These are phyloP conservation scores for Cordyceps sp. DNA, from an alignment of 2,329 filamentous ascomycete genomes.

Conservation along the genomic window DNA sequence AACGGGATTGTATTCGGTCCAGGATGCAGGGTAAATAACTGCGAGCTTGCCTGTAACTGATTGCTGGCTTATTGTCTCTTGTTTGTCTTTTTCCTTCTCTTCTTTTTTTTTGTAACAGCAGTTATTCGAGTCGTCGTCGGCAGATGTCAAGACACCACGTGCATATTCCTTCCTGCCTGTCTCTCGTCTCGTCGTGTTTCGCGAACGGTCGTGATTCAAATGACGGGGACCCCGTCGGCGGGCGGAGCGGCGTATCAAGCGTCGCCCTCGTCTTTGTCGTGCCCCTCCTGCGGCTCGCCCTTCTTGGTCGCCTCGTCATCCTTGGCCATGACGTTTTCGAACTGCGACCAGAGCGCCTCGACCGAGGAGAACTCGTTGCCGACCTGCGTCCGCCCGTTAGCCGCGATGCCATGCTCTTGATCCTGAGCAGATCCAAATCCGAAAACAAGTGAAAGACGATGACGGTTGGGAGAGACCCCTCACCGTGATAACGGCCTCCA, in stretches of 20 bases:
- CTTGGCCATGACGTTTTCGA: constrained; percentile 88
- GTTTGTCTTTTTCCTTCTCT: constrained; percentile 5
- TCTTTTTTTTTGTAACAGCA: constrained; percentile 10
- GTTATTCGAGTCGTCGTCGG: too few species aligned
- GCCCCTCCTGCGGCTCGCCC: constrained; percentile 12
- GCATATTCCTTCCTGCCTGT: too few species aligned
- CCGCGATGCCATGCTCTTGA: too few species aligned
- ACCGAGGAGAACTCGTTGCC: constrained; percentile 97
- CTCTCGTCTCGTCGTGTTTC: too few species aligned
- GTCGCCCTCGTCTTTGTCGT: constrained; percentile 5
- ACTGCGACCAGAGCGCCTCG: constrained; percentile 91
- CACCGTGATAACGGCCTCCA: constrained; percentile 84
- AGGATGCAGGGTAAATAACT: constrained; percentile 2
- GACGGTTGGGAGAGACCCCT: constrained; percentile 14
- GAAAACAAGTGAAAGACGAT: too few species aligned
- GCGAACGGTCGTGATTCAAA: not conserved
- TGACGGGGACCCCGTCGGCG: not conserved
- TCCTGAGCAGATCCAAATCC: too few species aligned
- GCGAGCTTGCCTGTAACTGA: constrained; percentile 2
- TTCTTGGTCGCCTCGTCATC: constrained; percentile 20
- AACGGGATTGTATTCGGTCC: constrained; percentile 1
- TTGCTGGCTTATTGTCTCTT: constrained; percentile 7
- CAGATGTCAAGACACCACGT: too few species aligned
- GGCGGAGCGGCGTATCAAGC: not conserved
- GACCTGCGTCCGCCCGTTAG: constrained; percentile 49